These are phyloP conservation scores for Sclerotiophoma versabilis DNA, from an alignment of 2,329 filamentous ascomycete genomes.

Conservation along the genomic window DNA sequence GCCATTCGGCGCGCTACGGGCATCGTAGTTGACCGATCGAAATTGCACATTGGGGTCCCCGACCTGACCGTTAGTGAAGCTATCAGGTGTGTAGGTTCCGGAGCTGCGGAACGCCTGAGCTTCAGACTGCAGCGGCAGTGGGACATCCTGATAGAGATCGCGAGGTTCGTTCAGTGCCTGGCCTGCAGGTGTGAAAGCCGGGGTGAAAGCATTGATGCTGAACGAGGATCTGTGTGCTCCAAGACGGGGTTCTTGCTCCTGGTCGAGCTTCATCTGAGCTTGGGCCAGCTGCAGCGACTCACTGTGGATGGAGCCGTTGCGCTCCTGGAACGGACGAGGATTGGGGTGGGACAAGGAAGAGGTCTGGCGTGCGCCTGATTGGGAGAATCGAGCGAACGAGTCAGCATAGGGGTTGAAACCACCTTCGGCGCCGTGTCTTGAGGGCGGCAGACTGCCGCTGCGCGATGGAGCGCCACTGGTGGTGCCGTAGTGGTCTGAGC, in stretches of 20 bases:
- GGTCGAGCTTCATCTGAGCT: slow-evolving; percentile 43
- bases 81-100: slow-evolving; percentile 48
- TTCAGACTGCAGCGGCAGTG: slow-evolving; percentile 28
- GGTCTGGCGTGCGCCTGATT: slow-evolving; percentile 54
- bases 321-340: slow-evolving; percentile 46
- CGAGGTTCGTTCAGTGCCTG: slow-evolving; percentile 34
- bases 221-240: slow-evolving; percentile 43
- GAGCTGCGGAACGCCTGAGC: slow-evolving; percentile 26
- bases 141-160: slow-evolving; percentile 35
- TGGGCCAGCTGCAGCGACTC: slow-evolving; percentile 47
- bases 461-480: slow-evolving; percentile 58
- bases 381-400: slow-evolving; percentile 35
- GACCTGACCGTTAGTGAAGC: slow-evolving; percentile 40
- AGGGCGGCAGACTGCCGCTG: slow-evolving; percentile 64
- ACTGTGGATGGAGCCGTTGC: slow-evolving; percentile 49
- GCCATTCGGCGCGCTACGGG: slow-evolving; percentile 53
- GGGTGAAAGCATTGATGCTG: slow-evolving; percentile 37
- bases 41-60: slow-evolving; percentile 48
- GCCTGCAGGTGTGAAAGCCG: slow-evolving; percentile 29
- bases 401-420: slow-evolving; percentile 43
- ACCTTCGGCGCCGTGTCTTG: slow-evolving; percentile 58
- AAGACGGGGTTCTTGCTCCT: slow-evolving; percentile 43
- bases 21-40: slow-evolving; percentile 50
- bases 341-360: slow-evolving; percentile 59
- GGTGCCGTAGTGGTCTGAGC: slow-evolving; percentile 54